These are phyloP conservation scores for Linderina pennispora DNA, from an alignment of 192 early-diverging fungal species.

Conservation along the genomic window DNA sequence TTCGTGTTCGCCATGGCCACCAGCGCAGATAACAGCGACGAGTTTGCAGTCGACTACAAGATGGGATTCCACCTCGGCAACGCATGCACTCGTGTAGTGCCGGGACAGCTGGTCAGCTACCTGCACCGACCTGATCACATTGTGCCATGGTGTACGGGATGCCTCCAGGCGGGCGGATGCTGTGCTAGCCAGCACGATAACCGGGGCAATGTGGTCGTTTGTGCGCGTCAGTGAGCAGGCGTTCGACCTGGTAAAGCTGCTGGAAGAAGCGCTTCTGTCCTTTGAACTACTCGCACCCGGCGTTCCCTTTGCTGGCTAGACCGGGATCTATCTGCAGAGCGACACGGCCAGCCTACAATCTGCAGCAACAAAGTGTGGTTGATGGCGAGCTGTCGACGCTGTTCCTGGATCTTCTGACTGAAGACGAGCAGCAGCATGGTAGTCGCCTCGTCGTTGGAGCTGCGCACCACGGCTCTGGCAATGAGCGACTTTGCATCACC, in stretches of 20 bases:
- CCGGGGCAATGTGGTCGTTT: slow-evolving; percentile 33
- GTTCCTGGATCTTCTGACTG: slow-evolving; percentile 12
- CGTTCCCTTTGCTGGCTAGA: slow-evolving; percentile 14
- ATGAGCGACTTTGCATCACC: too few species aligned
- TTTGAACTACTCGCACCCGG: slow-evolving; percentile 20
- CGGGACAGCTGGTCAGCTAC: slow-evolving; percentile 7
- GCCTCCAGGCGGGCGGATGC: too few species aligned
- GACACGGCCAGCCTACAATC: slow-evolving; percentile 1
- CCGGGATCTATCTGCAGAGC: slow-evolving; percentile 4
- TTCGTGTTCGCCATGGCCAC: slow-evolving; percentile 18
- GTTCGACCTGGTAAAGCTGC: slow-evolving; percentile 9
- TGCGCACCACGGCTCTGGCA: too few species aligned
- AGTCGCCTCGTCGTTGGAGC: slow-evolving; percentile 11
- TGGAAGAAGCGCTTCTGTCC: slow-evolving; percentile 19
- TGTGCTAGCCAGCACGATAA: slow-evolving; percentile 13
- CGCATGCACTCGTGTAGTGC: slow-evolving; percentile 16
- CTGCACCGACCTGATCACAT: slow-evolving; percentile 4
- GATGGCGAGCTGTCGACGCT: slow-evolving; percentile 16
- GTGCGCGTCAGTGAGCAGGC: slow-evolving; percentile 18
- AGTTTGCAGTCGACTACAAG: slow-evolving; percentile 32
- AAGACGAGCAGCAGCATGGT: slow-evolving; percentile 24
- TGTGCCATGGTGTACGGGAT: slow-evolving; percentile 22
- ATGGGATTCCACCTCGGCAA: slow-evolving; percentile 26
- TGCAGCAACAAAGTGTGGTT: slow-evolving; percentile 4
- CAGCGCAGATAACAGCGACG: slow-evolving; percentile 4